phyloP scores from a whole-genome alignment of 1,284 basidiomycete genomes.

The Ceraceosorus bombacis region DNA sequence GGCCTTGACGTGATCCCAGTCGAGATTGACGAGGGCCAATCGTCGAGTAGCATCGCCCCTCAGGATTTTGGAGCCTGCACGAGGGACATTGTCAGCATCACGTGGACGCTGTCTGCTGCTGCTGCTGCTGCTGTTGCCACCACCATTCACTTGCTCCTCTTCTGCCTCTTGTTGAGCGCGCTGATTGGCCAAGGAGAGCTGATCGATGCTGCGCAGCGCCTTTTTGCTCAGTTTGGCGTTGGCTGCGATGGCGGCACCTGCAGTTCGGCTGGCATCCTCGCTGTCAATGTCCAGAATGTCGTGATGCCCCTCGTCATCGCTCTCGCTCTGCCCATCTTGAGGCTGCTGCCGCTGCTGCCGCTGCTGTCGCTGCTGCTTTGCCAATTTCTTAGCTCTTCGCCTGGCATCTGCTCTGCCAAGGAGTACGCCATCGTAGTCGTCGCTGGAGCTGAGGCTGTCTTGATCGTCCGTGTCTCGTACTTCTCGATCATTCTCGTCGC shows the following conservation, averaged over 20 bases:
- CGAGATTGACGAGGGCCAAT: constrained; percentile 87
- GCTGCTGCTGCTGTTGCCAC: no score
- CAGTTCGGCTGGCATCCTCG: no score
- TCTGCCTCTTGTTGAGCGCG: no score
- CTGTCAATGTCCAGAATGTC: no score
- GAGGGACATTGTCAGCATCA: constrained; percentile 37
- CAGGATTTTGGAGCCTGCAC: constrained; percentile 41
- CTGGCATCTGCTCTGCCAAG: constrained; percentile 27
- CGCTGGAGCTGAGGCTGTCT: constrained; percentile 28
- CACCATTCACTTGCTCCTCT: no score
- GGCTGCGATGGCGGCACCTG: no score
- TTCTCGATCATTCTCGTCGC: constrained; percentile 56
- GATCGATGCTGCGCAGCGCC: no score
- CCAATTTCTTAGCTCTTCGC: constrained; percentile 20
- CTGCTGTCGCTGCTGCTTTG: constrained; percentile 17
- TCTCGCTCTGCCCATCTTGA: no score
- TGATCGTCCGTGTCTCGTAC: constrained; percentile 27
- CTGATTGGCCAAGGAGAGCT: no score
- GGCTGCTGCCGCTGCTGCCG: neutral
- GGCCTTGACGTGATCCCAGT: constrained; percentile 95
- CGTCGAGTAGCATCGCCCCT: constrained; percentile 51
- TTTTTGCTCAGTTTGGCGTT: no score
- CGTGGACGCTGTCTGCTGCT: no score
- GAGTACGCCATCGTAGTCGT: constrained; percentile 32
- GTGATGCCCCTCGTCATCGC: no score